Conservation (phyloP, 208 protist species). For the Leishmania major region DNA sequence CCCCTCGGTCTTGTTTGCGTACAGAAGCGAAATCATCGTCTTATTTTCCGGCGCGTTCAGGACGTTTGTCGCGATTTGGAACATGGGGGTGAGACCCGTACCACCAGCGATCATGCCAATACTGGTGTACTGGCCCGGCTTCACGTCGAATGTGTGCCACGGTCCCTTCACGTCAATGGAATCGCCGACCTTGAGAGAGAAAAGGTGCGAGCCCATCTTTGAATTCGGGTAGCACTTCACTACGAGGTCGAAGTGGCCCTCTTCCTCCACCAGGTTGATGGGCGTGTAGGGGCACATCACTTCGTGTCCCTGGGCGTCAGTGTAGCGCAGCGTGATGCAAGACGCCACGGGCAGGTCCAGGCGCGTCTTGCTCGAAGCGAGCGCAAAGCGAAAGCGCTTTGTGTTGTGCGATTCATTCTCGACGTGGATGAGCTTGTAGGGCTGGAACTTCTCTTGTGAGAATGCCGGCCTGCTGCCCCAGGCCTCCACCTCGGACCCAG, state of each 20-base stretch:
- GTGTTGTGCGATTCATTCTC: conserved; percentile 59
- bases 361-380: conserved; percentile 34
- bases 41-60: conserved; percentile 53
- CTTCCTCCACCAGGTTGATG: conserved; percentile 50
- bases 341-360: conserved; percentile 55
- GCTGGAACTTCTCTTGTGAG: conserved; percentile 60
- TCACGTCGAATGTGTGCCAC: conserved; percentile 72
- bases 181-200: conserved; percentile 81
- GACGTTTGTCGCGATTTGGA: conserved; percentile 80
- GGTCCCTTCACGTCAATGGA: conserved; percentile 85
- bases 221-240: conserved; percentile 85
- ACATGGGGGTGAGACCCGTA: conserved; percentile 93
- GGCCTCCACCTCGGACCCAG: conserved; percentile 24
- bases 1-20: conserved; percentile 66
- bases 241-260: conserved; percentile 74
- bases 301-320: conserved; percentile 58
- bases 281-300: conserved; percentile 85
- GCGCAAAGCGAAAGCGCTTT: conserved; percentile 72
- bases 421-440: conserved; percentile 66
- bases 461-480: conserved; percentile 44
- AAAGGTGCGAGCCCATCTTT: conserved; percentile 91
- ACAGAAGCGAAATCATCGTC: conserved; percentile 76
- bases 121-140: conserved; percentile 58
- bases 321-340: conserved; percentile 70
- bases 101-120: conserved; percentile 89